Percentiles rank a stretch among this genome's conserved stretches.
These are phyloP conservation scores for Salvia rosmarinus DNA, from an alignment of 257 asterid genomes.

Conservation along the genomic window DNA sequence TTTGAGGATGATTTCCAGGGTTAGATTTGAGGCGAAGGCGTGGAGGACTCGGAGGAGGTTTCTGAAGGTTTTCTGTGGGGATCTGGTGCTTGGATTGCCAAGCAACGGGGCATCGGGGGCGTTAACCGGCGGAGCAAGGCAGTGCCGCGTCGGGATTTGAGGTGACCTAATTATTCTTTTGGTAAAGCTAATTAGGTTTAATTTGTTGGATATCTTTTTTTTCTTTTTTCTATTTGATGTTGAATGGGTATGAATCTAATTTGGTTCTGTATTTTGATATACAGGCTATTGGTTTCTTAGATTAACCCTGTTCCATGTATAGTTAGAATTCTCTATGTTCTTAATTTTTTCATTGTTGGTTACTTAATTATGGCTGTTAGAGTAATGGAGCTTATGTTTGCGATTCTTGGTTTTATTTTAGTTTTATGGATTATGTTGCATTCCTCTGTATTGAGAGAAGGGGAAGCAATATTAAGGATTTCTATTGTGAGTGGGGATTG, in stretches of 20 bases:
- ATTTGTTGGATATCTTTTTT: slow-evolving; percentile 33
- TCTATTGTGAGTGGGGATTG: no score
- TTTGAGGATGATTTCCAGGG: slow-evolving; percentile 65
- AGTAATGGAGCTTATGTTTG: slow-evolving; percentile 7
- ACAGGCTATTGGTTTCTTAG: slow-evolving; percentile 33
- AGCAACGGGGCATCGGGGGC: slow-evolving; percentile 48
- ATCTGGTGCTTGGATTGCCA: slow-evolving; percentile 52
- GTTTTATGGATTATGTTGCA: background rate
- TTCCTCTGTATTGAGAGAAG: slow-evolving; percentile 2
- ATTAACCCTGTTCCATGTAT: slow-evolving; percentile 33
- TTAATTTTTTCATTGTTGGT: slow-evolving; percentile 31
- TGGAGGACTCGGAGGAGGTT: slow-evolving; percentile 77
- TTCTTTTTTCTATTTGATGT: slow-evolving; percentile 28
- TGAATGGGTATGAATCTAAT: slow-evolving; percentile 34
- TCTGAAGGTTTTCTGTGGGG: slow-evolving; percentile 75
- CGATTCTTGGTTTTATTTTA: background rate
- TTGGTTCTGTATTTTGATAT: slow-evolving; percentile 30
- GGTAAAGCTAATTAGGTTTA: slow-evolving; percentile 20
- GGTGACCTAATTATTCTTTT: slow-evolving; percentile 31
- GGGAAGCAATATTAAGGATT: background rate
- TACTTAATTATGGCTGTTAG: slow-evolving; percentile 11
- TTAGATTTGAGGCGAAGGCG: slow-evolving; percentile 71
- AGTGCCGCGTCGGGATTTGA: slow-evolving; percentile 82
- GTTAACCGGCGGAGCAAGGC: slow-evolving; percentile 59
- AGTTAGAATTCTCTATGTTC: slow-evolving; percentile 24